Conservation (phyloP, 2,329 filamentous ascomycete species). For the Colletotrichum eremochloae region DNA sequence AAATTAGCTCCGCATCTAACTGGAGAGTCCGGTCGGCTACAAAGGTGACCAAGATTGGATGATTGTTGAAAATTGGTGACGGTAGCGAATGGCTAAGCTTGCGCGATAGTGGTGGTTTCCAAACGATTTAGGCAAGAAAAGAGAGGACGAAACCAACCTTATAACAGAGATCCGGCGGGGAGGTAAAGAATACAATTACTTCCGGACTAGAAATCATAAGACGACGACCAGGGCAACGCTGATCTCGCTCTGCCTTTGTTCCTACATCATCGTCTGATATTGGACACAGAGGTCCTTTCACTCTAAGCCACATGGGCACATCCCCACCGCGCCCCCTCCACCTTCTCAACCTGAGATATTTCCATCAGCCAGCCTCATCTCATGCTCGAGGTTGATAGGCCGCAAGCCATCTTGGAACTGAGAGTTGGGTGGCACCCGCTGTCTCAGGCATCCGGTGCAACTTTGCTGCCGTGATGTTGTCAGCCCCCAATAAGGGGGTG, state of each 20-base stretch:
- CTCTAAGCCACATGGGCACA: constrained; percentile 23
- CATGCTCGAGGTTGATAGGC: constrained; percentile 15
- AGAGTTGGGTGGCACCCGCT: constrained; percentile 11
- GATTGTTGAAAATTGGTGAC: constrained; percentile 33
- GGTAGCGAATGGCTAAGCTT: constrained; percentile 35
- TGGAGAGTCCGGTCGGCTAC: constrained; percentile 1
- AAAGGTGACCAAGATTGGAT: constrained; percentile 27
- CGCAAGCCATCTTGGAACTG: neutral
- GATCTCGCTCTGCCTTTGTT: constrained; percentile 5
- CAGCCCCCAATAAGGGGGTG: constrained; percentile 13
- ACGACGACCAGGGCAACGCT: constrained; percentile 17
- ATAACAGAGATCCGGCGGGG: constrained; percentile 8
- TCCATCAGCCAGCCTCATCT: constrained; percentile 18
- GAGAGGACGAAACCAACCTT: constrained; percentile 36
- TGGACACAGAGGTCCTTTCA: constrained; percentile 15
- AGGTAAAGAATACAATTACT: neutral
- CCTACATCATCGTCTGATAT: constrained; percentile 38
- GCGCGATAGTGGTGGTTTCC: constrained; percentile 16
- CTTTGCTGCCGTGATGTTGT: constrained; percentile 1
- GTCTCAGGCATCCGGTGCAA: constrained; percentile 33
- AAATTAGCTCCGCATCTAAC: neutral
- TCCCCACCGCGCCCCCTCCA: neutral
- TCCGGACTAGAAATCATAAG: constrained; percentile 16
- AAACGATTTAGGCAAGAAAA: constrained; percentile 9
- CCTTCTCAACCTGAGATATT: constrained; percentile 1